Conservation (phyloP, 129 eudicot genomes). For the Flaveria sonorensis region DNA sequence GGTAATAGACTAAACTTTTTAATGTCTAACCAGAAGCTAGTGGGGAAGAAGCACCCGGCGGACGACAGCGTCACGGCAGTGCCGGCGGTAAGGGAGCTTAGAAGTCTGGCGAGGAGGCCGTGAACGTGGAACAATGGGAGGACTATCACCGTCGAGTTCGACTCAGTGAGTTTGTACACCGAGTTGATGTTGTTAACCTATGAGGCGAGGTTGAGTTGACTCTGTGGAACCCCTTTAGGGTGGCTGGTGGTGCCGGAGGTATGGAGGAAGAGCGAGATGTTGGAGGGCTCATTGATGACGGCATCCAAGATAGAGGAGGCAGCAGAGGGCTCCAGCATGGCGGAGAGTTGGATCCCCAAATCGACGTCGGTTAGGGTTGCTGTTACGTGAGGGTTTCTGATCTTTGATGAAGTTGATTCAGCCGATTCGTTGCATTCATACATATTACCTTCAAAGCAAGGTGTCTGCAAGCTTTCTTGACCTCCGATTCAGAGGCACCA, state of each 20-base stretch:
- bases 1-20: no score
- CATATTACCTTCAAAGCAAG: no score
- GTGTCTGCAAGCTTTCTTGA: no score
- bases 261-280: slow-evolving; percentile 78
- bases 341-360: slow-evolving; percentile 50
- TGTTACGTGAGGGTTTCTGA: slow-evolving; percentile 60
- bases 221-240: slow-evolving; percentile 88
- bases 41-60: slow-evolving; percentile 82
- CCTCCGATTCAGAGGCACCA: no score
- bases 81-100: slow-evolving; percentile 85
- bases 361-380: slow-evolving; percentile 51
- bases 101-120: slow-evolving; percentile 73
- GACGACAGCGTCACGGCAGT: slow-evolving; percentile 80
- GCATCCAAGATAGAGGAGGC: slow-evolving; percentile 25
- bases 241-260: slow-evolving; percentile 97
- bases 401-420: slow-evolving; percentile 70
- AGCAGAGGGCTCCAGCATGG: slow-evolving; percentile 27
- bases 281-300: slow-evolving; percentile 72
- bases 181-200: slow-evolving; percentile 73
- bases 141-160: slow-evolving; percentile 88
- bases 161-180: slow-evolving; percentile 72
- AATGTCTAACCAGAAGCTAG: slow-evolving; percentile 92
- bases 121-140: slow-evolving; percentile 91
- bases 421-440: slow-evolving; percentile 83
- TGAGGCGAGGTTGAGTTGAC: slow-evolving; percentile 65